Percentiles rank a stretch among this genome's conserved stretches.
These are phyloP conservation scores for Gossypium lobatum DNA, from an alignment of 441 rosid genomes.

Conservation along the genomic window DNA sequence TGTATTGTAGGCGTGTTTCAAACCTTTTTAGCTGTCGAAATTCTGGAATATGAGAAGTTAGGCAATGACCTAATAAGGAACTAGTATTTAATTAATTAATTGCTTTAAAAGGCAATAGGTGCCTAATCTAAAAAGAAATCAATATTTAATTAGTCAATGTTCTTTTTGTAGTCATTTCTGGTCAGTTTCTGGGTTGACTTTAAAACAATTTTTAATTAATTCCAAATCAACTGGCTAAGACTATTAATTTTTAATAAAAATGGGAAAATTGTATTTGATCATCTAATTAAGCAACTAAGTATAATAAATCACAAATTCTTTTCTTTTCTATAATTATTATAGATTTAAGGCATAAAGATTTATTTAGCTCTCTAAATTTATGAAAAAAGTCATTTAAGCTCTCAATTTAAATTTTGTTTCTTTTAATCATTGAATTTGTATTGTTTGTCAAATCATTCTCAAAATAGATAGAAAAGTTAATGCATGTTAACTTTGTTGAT, in stretches of 20 bases:
- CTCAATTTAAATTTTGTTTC: no score
- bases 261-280: no score
- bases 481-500: no score
- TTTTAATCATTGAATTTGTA: accelerated
- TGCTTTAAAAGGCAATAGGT: neutral
- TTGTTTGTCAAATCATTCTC: no score
- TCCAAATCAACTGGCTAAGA: neutral
- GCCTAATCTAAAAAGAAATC: neutral
- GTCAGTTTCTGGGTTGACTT: neutral
- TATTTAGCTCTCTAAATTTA: no score
- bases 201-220: neutral
- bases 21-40: neutral
- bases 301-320: no score
- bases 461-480: no score
- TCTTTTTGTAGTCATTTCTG: neutral
- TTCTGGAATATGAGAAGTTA: neutral
- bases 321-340: no score
- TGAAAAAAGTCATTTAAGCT: no score
- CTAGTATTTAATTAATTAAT: neutral
- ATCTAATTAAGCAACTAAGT: no score
- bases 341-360: no score
- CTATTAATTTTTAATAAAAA: no score
- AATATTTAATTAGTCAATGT: neutral
- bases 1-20: neutral
- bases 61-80: neutral